Percentiles rank a stretch among this genome's conserved stretches.
Conservation (phyloP, 441 rosid species). For the Corymbia calophylla region DNA sequence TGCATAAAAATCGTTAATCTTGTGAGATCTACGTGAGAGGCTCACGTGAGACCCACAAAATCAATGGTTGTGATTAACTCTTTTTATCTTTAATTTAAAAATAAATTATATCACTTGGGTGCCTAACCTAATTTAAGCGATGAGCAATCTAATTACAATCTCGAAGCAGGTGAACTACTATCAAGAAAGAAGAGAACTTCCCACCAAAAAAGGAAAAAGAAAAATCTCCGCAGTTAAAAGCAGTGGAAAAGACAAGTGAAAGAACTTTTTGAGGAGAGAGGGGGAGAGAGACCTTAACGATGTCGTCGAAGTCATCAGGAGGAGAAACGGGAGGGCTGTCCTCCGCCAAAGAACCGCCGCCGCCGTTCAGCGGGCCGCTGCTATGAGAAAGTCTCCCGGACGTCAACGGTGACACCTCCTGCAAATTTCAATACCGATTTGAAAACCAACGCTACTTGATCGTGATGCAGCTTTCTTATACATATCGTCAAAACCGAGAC, state of each 20-base stretch:
- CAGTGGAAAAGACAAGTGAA: neutral
- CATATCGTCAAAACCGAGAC: neutral
- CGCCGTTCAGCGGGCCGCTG: conserved; percentile 64
- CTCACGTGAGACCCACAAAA: neutral
- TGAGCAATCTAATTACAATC: neutral
- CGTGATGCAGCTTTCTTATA: neutral
- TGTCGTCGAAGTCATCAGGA: conserved; percentile 78
- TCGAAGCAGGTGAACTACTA: neutral
- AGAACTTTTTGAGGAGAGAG: neutral
- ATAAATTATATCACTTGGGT: neutral
- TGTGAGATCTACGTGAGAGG: neutral
- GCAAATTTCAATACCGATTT: conserved; percentile 4
- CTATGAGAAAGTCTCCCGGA: conserved; percentile 95
- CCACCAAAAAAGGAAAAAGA: neutral
- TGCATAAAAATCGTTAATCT: neutral
- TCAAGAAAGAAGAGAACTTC: neutral
- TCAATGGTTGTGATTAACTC: neutral
- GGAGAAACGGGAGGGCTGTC: conserved; percentile 85
- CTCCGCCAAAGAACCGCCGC: conserved; percentile 34
- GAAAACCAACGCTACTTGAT: neutral
- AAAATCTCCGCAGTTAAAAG: conserved; percentile 6
- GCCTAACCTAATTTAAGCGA: neutral
- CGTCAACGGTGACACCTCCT: conserved; percentile 89
- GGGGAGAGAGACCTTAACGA: conserved; percentile 55
- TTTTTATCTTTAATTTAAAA: neutral